Conservation (phyloP, 192 early-diverging fungal genomes). For the Coemansia sp. region DNA sequence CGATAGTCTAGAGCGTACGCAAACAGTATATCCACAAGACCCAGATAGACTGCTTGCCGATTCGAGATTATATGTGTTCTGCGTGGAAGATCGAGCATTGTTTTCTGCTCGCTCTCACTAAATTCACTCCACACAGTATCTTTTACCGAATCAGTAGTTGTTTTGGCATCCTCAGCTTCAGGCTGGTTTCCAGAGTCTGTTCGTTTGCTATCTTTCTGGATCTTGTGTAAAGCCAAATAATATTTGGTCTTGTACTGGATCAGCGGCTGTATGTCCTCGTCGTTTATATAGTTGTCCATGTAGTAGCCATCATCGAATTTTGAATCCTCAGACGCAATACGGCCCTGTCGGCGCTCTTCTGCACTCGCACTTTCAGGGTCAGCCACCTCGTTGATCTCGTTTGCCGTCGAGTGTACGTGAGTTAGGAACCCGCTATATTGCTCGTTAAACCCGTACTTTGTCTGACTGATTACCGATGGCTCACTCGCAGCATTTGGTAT, state of each 20-base stretch:
- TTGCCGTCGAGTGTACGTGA: conserved; percentile 68
- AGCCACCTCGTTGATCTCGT: conserved; percentile 65
- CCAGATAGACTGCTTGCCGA: conserved; percentile 70
- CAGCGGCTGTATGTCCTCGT: conserved; percentile 81
- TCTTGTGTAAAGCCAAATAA: conserved; percentile 60
- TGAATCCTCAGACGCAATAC: conserved; percentile 69
- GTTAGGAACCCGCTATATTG: conserved; percentile 74
- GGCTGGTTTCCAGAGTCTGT: not conserved
- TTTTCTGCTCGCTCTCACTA: conserved; percentile 63
- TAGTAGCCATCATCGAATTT: conserved; percentile 95
- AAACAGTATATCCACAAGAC: conserved; percentile 88
- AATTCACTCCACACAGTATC: conserved; percentile 43
- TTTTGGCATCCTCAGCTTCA: not conserved
- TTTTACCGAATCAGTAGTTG: not conserved
- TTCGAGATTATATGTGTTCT: conserved; percentile 70
- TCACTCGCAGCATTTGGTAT: conserved; percentile 42
- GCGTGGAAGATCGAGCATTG: conserved; percentile 77
- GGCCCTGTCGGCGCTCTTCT: conserved; percentile 55
- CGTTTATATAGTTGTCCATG: conserved; percentile 79
- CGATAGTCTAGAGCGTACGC: conserved; percentile 89
- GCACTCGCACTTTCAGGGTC: conserved; percentile 54
- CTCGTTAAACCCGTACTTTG: conserved; percentile 89
- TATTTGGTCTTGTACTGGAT: conserved; percentile 70
- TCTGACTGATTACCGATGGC: conserved; percentile 18
- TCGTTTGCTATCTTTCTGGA: conserved; percentile 55